Conservation (phyloP, 495 filamentous ascomycete species). For the Trichoderma virens region DNA sequence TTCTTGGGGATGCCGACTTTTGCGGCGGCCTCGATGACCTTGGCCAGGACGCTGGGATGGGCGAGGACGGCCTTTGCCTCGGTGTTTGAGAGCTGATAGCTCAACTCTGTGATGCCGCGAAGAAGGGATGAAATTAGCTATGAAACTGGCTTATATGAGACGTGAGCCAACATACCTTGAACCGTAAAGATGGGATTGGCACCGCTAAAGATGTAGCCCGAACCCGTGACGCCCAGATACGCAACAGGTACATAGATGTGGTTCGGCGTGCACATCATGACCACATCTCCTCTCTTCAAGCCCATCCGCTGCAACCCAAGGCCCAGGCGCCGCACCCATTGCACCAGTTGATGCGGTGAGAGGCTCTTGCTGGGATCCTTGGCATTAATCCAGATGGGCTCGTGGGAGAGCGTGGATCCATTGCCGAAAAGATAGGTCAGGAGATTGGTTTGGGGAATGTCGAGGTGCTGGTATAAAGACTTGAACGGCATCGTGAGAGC, state of each 20-base stretch:
- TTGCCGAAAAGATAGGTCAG: constrained; percentile 20
- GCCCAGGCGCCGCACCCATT: constrained; percentile 46
- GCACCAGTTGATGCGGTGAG: constrained; percentile 1
- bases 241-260: constrained; percentile 66
- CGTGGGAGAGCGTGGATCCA: constrained; percentile 24
- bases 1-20: constrained; percentile 52
- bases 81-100: constrained; percentile 66
- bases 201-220: constrained; percentile 71
- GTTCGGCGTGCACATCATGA: constrained; percentile 66
- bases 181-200: constrained; percentile 70
- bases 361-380: not conserved
- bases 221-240: constrained; percentile 66
- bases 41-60: constrained; percentile 47
- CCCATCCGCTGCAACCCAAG: constrained; percentile 59
- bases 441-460: constrained; percentile 41
- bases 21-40: constrained; percentile 59
- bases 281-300: constrained; percentile 59
- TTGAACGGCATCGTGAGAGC: constrained; percentile 1
- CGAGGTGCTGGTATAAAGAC: constrained; percentile 34
- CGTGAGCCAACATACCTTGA: constrained; percentile 26
- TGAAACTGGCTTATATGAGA: not conserved
- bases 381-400: constrained; percentile 58
- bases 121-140: not conserved
- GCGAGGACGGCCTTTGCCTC: constrained; percentile 58
- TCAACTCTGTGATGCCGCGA: constrained; percentile 39